Conservation (phyloP, 192 early-diverging fungal genomes). For the Coemansia sp. region DNA sequence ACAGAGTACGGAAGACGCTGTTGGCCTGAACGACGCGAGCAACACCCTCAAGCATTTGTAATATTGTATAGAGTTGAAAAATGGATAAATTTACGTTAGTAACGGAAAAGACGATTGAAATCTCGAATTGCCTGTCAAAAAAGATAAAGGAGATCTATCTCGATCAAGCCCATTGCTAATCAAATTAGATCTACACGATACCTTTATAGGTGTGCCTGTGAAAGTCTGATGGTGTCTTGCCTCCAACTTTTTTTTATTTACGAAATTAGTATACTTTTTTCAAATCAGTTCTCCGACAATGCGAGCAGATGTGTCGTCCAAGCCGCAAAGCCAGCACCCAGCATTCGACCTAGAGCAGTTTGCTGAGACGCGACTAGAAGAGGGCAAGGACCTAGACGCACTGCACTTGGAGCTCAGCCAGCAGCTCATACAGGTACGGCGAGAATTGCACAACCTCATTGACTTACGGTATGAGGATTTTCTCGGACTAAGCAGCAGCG, state of each 20-base stretch:
- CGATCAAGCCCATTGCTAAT: not conserved
- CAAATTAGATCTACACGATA: not conserved
- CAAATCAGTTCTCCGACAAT: slow-evolving; percentile 10
- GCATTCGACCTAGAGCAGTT: slow-evolving; percentile 33
- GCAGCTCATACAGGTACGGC: slow-evolving; percentile 19
- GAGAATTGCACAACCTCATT: slow-evolving; percentile 36
- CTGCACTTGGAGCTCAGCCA: slow-evolving; percentile 34
- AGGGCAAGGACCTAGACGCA: slow-evolving; percentile 29
- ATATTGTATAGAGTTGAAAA: slow-evolving; percentile 4
- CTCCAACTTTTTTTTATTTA: not conserved
- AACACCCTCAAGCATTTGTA: slow-evolving; percentile 37
- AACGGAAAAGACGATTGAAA: not conserved
- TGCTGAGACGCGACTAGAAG: slow-evolving; percentile 19
- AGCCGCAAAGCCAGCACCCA: slow-evolving; percentile 9
- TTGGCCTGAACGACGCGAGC: slow-evolving; percentile 47
- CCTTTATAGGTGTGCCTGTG: not conserved
- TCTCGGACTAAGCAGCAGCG: slow-evolving; percentile 40
- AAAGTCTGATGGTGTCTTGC: not conserved
- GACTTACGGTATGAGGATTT: slow-evolving; percentile 46
- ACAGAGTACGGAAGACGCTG: slow-evolving; percentile 40
- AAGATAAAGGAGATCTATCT: slow-evolving; percentile 2
- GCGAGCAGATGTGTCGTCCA: slow-evolving; percentile 34
- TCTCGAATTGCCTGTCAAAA: not conserved
- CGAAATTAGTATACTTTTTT: not conserved
- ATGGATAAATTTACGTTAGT: not conserved